phyloP scores from a whole-genome alignment of 768 basidiomycete genomes.

The Amanita pallidorosea region DNA sequence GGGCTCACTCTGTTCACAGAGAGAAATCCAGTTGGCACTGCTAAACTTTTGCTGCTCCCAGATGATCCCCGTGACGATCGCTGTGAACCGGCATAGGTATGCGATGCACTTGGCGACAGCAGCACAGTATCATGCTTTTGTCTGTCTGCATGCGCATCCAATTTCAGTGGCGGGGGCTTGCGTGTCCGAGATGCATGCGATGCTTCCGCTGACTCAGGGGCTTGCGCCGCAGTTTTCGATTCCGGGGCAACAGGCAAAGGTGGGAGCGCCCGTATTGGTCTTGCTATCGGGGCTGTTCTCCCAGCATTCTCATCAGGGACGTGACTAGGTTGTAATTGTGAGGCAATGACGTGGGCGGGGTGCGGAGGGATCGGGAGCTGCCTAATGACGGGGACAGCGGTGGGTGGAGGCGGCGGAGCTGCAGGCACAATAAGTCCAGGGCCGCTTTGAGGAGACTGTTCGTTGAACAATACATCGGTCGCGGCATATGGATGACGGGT shows the following conservation, averaged over 20 bases:
- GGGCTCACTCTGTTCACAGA: conserved; percentile 32
- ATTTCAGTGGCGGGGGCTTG: not conserved
- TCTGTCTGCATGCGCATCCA: not conserved
- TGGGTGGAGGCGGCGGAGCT: too few relatives aligned
- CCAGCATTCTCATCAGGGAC: not conserved
- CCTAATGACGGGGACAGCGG: not conserved
- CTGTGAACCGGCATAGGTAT: not conserved
- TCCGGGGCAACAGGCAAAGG: not conserved
- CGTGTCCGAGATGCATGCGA: not conserved
- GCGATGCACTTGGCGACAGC: not conserved
- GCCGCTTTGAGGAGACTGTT: not conserved
- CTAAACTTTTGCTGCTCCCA: not conserved
- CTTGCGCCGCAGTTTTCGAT: not conserved
- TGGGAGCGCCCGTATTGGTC: not conserved
- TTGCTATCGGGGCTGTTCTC: not conserved
- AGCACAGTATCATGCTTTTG: not conserved
- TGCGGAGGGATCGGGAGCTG: not conserved
- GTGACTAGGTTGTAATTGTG: not conserved
- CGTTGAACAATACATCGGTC: not conserved
- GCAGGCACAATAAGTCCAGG: too few relatives aligned
- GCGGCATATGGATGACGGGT: not conserved
- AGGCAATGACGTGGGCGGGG: not conserved
- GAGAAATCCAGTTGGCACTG: conserved; percentile 15
- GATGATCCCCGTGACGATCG: not conserved
- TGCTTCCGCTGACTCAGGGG: not conserved